phyloP scores from a whole-genome alignment of 139 green algal species.

The Haematococcus lacustris region DNA sequence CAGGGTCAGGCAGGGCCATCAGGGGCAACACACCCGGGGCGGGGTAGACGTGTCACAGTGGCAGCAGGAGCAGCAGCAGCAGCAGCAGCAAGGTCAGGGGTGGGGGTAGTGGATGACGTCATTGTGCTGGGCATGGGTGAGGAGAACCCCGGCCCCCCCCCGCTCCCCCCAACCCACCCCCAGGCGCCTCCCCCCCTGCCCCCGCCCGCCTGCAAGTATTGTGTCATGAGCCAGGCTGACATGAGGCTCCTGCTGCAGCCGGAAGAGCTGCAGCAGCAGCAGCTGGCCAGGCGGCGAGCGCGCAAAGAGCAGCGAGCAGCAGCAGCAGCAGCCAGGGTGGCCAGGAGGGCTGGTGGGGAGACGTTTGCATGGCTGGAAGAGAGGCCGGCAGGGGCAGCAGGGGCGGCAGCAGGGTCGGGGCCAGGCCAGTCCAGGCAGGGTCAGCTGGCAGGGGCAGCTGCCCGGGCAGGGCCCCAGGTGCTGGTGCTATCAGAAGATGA shows the following conservation, averaged over 20 bases:
- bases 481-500: neutral
- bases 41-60: no score
- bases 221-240: conserved; percentile 9
- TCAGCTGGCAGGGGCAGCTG: neutral
- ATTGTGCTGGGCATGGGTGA: no score
- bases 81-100: no score
- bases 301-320: neutral
- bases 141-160: no score
- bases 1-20: no score
- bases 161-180: no score
- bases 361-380: neutral
- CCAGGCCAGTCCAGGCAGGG: neutral
- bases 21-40: no score
- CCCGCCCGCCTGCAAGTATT: no score
- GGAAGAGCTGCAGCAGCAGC: conserved; percentile 10
- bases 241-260: conserved; percentile 13
- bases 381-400: conserved; percentile 5
- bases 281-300: neutral
- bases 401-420: neutral
- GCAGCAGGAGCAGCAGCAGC: no score
- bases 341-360: neutral
- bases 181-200: no score
- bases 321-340: neutral
- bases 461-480: neutral
- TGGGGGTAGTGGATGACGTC: no score